Conservation (phyloP, 139 green algal species). For the Chlorella sorokiniana region DNA sequence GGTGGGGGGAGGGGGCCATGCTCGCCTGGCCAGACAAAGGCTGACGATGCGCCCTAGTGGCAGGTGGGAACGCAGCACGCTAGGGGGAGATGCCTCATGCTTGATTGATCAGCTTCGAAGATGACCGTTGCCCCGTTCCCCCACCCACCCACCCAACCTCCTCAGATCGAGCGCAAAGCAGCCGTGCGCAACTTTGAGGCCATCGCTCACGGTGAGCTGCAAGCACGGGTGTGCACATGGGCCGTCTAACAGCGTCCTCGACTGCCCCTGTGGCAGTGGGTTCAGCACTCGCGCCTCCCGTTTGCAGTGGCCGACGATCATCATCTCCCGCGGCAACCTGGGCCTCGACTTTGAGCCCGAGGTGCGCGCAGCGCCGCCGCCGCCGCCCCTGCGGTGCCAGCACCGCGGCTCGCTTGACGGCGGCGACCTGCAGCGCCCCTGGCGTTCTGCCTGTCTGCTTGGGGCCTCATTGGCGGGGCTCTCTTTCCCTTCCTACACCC, state of each 20-base stretch:
- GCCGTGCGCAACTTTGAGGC: slow-evolving; percentile 58
- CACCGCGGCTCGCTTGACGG: slow-evolving; percentile 36
- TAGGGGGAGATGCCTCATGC: slow-evolving; percentile 39
- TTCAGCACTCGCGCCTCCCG: slow-evolving; percentile 46
- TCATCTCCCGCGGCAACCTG: slow-evolving; percentile 85
- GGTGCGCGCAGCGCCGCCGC: neutral
- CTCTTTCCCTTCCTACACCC: too few relatives aligned
- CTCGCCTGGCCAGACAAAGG: too few relatives aligned
- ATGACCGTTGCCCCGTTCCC: slow-evolving; percentile 6
- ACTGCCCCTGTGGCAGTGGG: neutral
- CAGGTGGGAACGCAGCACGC: too few relatives aligned
- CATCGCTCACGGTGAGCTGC: slow-evolving; percentile 59
- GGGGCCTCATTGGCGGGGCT: too few relatives aligned
- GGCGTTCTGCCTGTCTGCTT: too few relatives aligned
- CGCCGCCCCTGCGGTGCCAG: neutral
- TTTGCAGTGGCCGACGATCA: slow-evolving; percentile 67
- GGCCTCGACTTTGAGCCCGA: slow-evolving; percentile 75
- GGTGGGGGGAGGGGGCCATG: too few relatives aligned
- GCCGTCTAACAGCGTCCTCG: neutral
- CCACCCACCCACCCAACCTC: neutral
- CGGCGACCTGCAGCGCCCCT: too few relatives aligned
- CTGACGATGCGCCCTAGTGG: too few relatives aligned
- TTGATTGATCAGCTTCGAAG: slow-evolving; percentile 82
- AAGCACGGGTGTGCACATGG: neutral
- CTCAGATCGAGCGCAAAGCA: slow-evolving; percentile 54